Base-by-base conservation (phyloP, 2,329 filamentous ascomycete genomes). In the Talaromyces sp. region DNA sequence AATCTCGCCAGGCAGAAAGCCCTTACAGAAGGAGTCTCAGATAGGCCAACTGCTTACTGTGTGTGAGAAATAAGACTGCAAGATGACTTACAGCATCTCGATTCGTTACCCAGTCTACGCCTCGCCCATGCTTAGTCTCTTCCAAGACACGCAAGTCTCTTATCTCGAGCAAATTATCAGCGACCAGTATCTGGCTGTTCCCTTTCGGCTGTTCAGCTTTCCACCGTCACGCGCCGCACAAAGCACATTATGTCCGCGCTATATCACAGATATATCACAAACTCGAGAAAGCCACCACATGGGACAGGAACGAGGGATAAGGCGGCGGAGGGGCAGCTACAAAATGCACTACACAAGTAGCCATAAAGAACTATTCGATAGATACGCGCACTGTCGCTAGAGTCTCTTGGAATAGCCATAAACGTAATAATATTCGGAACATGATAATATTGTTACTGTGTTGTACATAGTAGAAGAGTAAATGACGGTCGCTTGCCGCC, bases 401-500 rank as follows among this genome's bases (percentile, higher is more conserved):
- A 17, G 15, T 49, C 45, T 47, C 1, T 25, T 27, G 45, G 19
- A 25, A 3, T 37, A 25, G 27, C 5, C 4, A 31, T 31, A 27
- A 47, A 49, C 33, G 27, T 11, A 33, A 52, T 22, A 37, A 35
- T 8, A 56, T 15, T 56, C 33, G 52, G 39, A 56, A 56, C 52
- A 5, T 37, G 33, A 56, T 56, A 54, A 35, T 33, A n/a, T 10
- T 13, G 13, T 13, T 13, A 37, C 35, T 37, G 3, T 10, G 8
- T 35, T 17, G 8, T 22, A 22, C 22, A 22, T 22, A 22, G 22
- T n/a, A 52, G 27, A 31, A 31, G 9, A 25, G 41, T 49, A 19
- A 37, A 56, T 15, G 13, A 9, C 9, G 47, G 25, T 62, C 59
- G 60, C 62, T 62, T 61, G 64, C 66, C 67, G 63, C 62, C 67